phyloP scores from a whole-genome alignment of 2,329 filamentous ascomycete genomes.

The Biscogniauxia sp. region DNA sequence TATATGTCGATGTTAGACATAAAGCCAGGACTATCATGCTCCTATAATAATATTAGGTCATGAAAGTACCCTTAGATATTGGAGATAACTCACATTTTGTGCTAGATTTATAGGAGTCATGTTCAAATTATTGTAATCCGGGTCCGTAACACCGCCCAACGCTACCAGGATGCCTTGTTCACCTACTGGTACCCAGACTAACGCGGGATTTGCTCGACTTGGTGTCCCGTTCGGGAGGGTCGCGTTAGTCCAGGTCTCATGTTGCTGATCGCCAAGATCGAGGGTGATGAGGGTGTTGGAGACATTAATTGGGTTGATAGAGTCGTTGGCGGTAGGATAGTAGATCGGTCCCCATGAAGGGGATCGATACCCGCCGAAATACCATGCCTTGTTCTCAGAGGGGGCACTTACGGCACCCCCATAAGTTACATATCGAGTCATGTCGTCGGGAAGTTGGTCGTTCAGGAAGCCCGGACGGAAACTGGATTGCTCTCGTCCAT shows the following conservation, averaged over 20 bases:
- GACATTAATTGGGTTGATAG: constrained; percentile 40
- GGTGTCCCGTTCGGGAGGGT: constrained; percentile 49
- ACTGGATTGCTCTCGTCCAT: constrained; percentile 42
- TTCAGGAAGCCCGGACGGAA: constrained; percentile 45
- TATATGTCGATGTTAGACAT: constrained; percentile 73
- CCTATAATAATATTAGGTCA: constrained; percentile 38
- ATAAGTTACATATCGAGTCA: constrained; percentile 63
- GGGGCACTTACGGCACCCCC: constrained; percentile 64
- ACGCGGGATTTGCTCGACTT: constrained; percentile 60
- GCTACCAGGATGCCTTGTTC: constrained; percentile 73
- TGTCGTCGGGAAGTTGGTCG: constrained; percentile 38
- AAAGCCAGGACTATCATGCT: constrained; percentile 66
- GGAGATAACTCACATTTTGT: constrained; percentile 38
- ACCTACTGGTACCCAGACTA: constrained; percentile 77
- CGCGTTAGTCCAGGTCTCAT: constrained; percentile 55
- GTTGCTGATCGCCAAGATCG: constrained; percentile 52
- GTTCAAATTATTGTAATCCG: constrained; percentile 41
- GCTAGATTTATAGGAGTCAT: constrained; percentile 32
- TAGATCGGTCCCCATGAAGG: constrained; percentile 49
- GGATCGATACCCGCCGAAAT: constrained; percentile 63
- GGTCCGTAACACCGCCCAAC: constrained; percentile 69
- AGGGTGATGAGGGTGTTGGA: constrained; percentile 60
- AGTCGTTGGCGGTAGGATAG: constrained; percentile 31
- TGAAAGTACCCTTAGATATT: no score
- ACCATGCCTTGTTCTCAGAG: constrained; percentile 69